Evolutionary conservation across 805 yeast species (phyloP).

Genomic region (Peterozyma toletana): DNA sequence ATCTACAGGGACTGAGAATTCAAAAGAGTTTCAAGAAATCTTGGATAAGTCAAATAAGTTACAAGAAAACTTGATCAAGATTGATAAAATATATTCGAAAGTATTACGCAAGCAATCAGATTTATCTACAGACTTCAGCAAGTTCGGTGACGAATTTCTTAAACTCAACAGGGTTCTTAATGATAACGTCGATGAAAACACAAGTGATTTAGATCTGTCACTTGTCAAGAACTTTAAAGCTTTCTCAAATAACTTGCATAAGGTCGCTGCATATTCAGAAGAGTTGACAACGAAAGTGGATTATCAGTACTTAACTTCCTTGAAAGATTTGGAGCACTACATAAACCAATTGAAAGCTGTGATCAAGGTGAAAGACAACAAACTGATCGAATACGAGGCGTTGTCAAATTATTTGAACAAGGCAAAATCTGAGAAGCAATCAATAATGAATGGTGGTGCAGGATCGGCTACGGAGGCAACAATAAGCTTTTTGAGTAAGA

Average conservation of each 20-base stretch:
- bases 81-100: slow-evolving; percentile 72
- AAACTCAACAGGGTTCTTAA: slow-evolving; percentile 44
- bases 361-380: slow-evolving; percentile 81
- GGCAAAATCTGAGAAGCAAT: slow-evolving; percentile 54
- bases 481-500: slow-evolving; percentile 30
- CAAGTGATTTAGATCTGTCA: slow-evolving; percentile 9
- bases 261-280: slow-evolving; percentile 19
- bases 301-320: slow-evolving; percentile 70
- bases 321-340: slow-evolving; percentile 85
- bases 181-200: slow-evolving; percentile 15
- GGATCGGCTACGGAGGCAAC: slow-evolving; percentile 27
- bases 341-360: slow-evolving; percentile 56
- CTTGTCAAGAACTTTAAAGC: slow-evolving; percentile 21
- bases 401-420: slow-evolving; percentile 70
- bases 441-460: slow-evolving; percentile 25
- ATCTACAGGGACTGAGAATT: slow-evolving; percentile 42
- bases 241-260: slow-evolving; percentile 32
- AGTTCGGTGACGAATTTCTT: slow-evolving; percentile 61
- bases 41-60: slow-evolving; percentile 76
- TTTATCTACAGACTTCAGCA: slow-evolving; percentile 64
- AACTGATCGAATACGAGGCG: slow-evolving; percentile 86
- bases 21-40: slow-evolving; percentile 75
- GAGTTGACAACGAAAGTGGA: slow-evolving; percentile 46
- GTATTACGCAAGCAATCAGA: slow-evolving; percentile 68
- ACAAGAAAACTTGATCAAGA: slow-evolving; percentile 72